Evolutionary conservation across 805 yeast species (phyloP).

Genomic region (Saccharomycopsis fodiens): DNA sequence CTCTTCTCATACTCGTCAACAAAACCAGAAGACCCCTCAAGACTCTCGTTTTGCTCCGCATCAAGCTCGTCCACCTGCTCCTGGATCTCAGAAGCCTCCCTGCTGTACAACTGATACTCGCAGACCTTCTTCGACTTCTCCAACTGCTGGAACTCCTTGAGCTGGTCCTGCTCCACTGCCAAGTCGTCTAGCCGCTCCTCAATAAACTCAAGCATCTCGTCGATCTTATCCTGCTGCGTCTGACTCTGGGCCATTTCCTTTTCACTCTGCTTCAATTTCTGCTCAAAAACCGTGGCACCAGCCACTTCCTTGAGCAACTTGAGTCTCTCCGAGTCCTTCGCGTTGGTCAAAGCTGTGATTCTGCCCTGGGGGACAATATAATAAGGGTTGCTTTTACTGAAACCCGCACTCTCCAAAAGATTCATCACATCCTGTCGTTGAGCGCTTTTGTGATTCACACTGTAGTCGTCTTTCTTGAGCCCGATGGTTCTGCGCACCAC

Average conservation of each 20-base stretch:
- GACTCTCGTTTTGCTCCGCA: constrained; percentile 41
- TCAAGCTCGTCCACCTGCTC: constrained; percentile 56
- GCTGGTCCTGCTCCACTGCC: constrained; percentile 70
- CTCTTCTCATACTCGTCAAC: constrained; percentile 52
- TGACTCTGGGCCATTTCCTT: constrained; percentile 73
- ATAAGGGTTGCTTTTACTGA: constrained; percentile 83
- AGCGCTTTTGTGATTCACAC: constrained; percentile 71
- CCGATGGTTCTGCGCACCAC: constrained; percentile 84
- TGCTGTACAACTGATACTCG: constrained; percentile 69
- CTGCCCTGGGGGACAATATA: constrained; percentile 97
- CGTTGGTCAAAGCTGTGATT: constrained; percentile 80
- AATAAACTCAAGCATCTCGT: constrained; percentile 62
- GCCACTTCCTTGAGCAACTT: constrained; percentile 82
- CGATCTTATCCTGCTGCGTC: constrained; percentile 62
- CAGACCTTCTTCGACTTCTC: constrained; percentile 62
- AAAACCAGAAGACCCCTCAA: constrained; percentile 46
- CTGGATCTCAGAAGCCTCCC: constrained; percentile 61
- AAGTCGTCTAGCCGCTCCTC: constrained; percentile 69
- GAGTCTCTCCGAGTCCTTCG: constrained; percentile 78
- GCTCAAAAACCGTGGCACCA: constrained; percentile 88
- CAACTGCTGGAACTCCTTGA: constrained; percentile 58
- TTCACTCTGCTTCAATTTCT: constrained; percentile 66
- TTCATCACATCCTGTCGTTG: constrained; percentile 77
- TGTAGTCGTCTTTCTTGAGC: constrained; percentile 85
- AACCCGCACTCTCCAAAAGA: constrained; percentile 84